These are phyloP conservation scores for Paramecium pentaurelia DNA, from an alignment of 73 alveolate genomes.

Conservation along the genomic window DNA sequence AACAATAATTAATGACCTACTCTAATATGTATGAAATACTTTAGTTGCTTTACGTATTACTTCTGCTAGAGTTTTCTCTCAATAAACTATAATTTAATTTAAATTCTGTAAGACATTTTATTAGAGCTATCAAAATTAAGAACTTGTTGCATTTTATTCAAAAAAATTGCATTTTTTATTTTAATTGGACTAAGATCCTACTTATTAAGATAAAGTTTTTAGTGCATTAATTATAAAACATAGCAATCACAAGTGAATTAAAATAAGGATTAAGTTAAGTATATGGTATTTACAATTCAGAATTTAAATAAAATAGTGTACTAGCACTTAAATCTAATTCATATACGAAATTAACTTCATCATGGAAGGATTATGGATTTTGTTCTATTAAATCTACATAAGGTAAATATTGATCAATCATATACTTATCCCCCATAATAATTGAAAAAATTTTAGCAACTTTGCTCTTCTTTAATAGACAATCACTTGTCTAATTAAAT, in stretches of 20 bases:
- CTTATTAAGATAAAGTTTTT: not conserved
- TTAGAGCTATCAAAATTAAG: not conserved
- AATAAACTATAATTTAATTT: not conserved
- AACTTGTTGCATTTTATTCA: not conserved
- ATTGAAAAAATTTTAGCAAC: not conserved
- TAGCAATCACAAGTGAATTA: not conserved
- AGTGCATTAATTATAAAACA: not conserved
- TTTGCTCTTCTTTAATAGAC: not conserved
- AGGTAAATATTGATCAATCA: not conserved
- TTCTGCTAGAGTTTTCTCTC: not conserved
- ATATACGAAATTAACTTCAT: not conserved
- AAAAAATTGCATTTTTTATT: not conserved
- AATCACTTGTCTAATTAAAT: too few species aligned
- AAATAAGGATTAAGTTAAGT: not conserved
- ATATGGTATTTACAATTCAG: not conserved
- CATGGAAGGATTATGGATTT: not conserved
- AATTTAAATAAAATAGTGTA: not conserved
- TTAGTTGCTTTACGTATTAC: not conserved
- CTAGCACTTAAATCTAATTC: slow-evolving; percentile 8
- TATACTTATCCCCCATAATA: not conserved
- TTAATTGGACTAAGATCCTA: not conserved
- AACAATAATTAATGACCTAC: slow-evolving; percentile 19
- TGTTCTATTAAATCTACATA: not conserved
- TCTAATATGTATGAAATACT: not conserved
- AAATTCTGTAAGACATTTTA: not conserved